Percentiles rank a stretch among this genome's conserved stretches.
Conservation (phyloP, 2,329 filamentous ascomycete species). For the Epichloe brachyelytri region DNA sequence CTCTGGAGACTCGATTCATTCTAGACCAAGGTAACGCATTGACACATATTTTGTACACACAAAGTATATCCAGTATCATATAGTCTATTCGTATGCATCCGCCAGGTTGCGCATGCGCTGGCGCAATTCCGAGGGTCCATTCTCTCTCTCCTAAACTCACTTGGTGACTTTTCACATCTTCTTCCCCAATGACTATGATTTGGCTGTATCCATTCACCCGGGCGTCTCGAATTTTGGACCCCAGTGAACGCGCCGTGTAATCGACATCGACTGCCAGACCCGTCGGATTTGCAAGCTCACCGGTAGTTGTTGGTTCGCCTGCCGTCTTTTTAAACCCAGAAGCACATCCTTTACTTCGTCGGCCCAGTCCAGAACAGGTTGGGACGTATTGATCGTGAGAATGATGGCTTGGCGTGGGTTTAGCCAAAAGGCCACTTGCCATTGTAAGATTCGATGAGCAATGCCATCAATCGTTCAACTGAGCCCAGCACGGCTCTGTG, state of each 20-base stretch:
- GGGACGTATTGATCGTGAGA: constrained; percentile 54
- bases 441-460: constrained; percentile 72
- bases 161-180: constrained; percentile 45
- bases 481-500: constrained; percentile 78
- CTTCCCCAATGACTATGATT: constrained; percentile 58
- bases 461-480: constrained; percentile 70
- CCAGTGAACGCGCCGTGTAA: constrained; percentile 45
- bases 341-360: constrained; percentile 35
- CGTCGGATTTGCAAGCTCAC: constrained; percentile 41
- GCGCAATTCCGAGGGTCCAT: constrained; percentile 31
- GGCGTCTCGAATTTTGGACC: constrained; percentile 62
- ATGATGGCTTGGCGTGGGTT: constrained; percentile 68
- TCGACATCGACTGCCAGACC: constrained; percentile 59
- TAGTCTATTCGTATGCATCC: constrained; percentile 32
- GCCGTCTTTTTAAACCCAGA: constrained; percentile 29
- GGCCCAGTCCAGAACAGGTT: constrained; percentile 37
- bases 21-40: neutral
- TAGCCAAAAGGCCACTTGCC: constrained; percentile 77
- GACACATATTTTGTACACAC: neutral
- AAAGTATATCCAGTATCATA: neutral
- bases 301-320: constrained; percentile 23
- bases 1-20: neutral
- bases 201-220: constrained; percentile 58
- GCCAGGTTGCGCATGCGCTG: constrained; percentile 32
- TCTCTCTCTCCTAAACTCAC: constrained; percentile 31